Base-by-base conservation (phyloP, 2,329 filamentous ascomycete genomes). In the Gyromitra esculenta region DNA sequence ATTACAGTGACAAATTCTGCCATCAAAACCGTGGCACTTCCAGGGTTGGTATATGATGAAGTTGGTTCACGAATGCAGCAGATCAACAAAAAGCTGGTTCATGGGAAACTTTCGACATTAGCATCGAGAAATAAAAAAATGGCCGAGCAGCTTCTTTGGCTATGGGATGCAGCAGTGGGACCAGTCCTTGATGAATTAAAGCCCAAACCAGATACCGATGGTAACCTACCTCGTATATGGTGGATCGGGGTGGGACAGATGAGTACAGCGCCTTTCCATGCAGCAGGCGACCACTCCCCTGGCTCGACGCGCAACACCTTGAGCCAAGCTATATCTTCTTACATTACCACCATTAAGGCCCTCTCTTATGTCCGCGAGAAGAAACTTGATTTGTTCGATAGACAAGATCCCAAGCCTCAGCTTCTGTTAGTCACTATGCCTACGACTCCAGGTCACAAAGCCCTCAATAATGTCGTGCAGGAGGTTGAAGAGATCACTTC, bases 381-480 rank as follows among this genome's bases (percentile, higher is more conserved):
- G 50, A 43, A 43, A 39, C 9, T 77, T 1, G 15, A 57, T 2
- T 37, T 72, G 1, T 52, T 60, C 21, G 13, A 7, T 8, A 15
- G 21, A 6, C 13, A 35, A n/a, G 15, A 64, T 15, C 45, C 56
- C 7, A 31, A 31, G 25, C 25, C 25, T 31, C 18, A 37, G 8
- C 45, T 73, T 6, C 60, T 76, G 13, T 11, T 76, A 18, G 62
- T 76, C 2, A 52, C 68, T 8, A 76, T 76, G 60, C 60, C 73
- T 3, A 73, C 41, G 8, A 75, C 25, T 4, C 57, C 41, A 1
- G 59, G 71, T 31, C 13, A 50, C 11, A n/a, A 25, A 25, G n/a
- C 2, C 2, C 48, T 37, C 45, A 11, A n/a, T 5, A 35, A n/a
- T 18, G 72, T 39, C 8, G 18, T 6, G 3, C 8, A 56, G 25